phyloP scores from a whole-genome alignment of 257 asterid genomes.

The Prunella vulgaris region DNA sequence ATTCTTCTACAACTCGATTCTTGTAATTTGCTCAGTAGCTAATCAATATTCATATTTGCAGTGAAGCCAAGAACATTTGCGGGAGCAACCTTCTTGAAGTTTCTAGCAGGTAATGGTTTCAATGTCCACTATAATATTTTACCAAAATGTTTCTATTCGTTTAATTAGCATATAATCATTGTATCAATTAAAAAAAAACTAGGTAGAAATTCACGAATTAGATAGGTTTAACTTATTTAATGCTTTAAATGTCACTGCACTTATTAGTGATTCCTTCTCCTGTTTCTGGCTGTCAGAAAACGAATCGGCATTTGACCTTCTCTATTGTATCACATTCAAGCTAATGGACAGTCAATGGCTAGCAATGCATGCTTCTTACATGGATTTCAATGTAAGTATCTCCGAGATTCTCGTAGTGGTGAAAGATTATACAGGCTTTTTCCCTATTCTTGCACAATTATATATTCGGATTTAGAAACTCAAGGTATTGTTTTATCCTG shows the following conservation, averaged over 20 bases:
- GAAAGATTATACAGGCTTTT: not conserved
- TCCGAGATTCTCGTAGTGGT: not conserved
- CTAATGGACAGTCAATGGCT: constrained; percentile 98
- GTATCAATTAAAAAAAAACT: not conserved
- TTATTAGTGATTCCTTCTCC: constrained; percentile 8
- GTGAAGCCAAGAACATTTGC: constrained; percentile 85
- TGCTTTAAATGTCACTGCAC: constrained; percentile 2
- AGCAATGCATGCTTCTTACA: constrained; percentile 93
- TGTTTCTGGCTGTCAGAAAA: constrained; percentile 51
- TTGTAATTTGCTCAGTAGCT: constrained; percentile 5
- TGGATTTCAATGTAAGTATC: constrained; percentile 87
- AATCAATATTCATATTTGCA: constrained; percentile 35
- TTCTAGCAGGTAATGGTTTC: constrained; percentile 69
- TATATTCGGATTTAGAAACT: not conserved
- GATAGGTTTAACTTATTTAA: not conserved
- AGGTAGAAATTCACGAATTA: not conserved
- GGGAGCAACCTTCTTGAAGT: constrained; percentile 95
- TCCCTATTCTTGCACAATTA: too few species aligned
- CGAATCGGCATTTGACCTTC: constrained; percentile 91
- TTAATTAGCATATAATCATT: constrained; percentile 9
- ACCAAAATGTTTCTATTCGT: not conserved
- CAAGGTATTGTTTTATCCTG: not conserved
- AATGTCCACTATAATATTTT: constrained; percentile 5
- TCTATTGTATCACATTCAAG: constrained; percentile 92
- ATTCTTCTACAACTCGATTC: not conserved